Conservation (phyloP, 805 yeast species). For the Starmerella apis region DNA sequence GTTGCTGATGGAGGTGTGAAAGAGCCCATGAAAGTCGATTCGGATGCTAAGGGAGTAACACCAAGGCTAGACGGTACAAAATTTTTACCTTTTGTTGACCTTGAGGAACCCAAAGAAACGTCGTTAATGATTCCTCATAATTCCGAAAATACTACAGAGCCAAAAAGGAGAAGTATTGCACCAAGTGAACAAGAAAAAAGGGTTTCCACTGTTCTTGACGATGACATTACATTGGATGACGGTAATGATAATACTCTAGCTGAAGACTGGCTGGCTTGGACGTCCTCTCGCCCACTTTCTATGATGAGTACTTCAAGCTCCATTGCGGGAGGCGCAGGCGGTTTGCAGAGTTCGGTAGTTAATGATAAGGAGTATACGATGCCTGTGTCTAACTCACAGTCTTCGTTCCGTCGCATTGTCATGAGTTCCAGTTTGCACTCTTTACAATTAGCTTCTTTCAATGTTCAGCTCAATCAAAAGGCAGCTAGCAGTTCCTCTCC, state of each 20-base stretch:
- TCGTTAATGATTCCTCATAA: not conserved
- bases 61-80: conserved; percentile 16
- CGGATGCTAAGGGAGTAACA: conserved; percentile 16
- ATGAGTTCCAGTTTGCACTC: conserved; percentile 27
- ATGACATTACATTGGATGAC: conserved; percentile 5
- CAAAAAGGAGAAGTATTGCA: not conserved
- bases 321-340: not conserved
- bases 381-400: conserved; percentile 18
- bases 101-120: conserved; percentile 3
- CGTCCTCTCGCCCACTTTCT: conserved; percentile 16
- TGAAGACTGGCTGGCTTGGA: conserved; percentile 20
- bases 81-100: conserved; percentile 15
- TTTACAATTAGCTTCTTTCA: conserved; percentile 30
- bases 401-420: conserved; percentile 23
- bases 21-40: conserved; percentile 7
- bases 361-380: not conserved
- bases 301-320: conserved; percentile 9
- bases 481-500: conserved; percentile 7
- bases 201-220: not conserved
- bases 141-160: not conserved
- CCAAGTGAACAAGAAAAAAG: not conserved
- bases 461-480: conserved; percentile 28
- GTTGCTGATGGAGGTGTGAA: not conserved
- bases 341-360: not conserved
- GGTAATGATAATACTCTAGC: conserved; percentile 18